Evolutionary conservation across 2,329 filamentous ascomycete genomes (phyloP).

Genomic region (Cordyceps pruinosa): DNA sequence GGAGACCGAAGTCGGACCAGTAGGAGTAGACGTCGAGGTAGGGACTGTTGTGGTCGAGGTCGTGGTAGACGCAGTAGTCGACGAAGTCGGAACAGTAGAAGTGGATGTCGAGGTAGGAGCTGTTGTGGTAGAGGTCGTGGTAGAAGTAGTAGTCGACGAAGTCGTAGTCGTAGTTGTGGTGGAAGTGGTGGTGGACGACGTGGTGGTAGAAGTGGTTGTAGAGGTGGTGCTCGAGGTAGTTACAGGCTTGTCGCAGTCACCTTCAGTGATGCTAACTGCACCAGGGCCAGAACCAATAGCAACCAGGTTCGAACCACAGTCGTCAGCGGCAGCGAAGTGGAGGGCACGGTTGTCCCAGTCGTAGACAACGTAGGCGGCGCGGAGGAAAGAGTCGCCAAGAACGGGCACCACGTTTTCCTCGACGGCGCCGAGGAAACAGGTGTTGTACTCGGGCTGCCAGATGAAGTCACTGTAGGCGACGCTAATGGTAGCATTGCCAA

Average conservation of each 20-base stretch:
- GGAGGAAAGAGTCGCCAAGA: conserved; percentile 39
- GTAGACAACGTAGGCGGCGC: conserved; percentile 38
- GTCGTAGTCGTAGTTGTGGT: not conserved
- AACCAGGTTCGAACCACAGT: conserved; percentile 32
- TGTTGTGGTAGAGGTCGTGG: not conserved
- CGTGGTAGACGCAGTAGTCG: not conserved
- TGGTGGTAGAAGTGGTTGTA: not conserved
- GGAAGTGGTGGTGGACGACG: not conserved
- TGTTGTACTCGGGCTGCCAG: conserved; percentile 26
- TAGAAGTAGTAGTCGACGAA: not conserved
- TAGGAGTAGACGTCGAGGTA: not conserved
- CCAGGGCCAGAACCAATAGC: conserved; percentile 34
- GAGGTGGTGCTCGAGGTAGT: not conserved
- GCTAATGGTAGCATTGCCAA: conserved; percentile 37
- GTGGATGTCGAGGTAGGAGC: not conserved
- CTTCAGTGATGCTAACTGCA: conserved; percentile 25
- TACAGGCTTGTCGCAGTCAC: conserved; percentile 22
- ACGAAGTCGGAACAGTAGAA: not conserved
- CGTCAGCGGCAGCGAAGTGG: conserved; percentile 30
- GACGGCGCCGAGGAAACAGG: conserved; percentile 40
- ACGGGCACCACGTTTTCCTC: conserved; percentile 32
- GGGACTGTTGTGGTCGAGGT: not conserved
- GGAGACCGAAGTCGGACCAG: not conserved
- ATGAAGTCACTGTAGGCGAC: conserved; percentile 42
- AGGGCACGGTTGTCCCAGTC: conserved; percentile 34